Conservation (phyloP, 495 filamentous ascomycete genomes). For the Neurospora sp. region DNA sequence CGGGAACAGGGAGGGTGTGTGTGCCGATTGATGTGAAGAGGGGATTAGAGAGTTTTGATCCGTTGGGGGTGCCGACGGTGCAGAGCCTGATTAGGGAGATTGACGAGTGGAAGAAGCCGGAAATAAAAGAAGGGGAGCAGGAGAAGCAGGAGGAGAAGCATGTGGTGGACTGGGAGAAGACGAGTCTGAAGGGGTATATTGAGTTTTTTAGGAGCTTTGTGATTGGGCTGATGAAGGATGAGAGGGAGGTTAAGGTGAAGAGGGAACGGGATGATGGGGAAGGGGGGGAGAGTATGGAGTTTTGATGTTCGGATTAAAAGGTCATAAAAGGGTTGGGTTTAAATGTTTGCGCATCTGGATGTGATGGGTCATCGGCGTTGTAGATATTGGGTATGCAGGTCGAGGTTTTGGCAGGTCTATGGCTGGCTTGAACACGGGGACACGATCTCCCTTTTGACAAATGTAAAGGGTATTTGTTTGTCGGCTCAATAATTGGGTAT, state of each 20-base stretch:
- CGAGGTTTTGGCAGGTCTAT: not conserved
- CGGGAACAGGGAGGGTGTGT: constrained; percentile 85
- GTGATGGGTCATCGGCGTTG: not conserved
- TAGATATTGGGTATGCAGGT: not conserved
- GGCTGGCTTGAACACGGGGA: not conserved
- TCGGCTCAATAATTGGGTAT: not conserved
- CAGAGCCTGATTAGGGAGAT: constrained; percentile 70
- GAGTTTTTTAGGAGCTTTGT: constrained; percentile 84
- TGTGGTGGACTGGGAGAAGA: constrained; percentile 90
- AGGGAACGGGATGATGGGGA: constrained; percentile 44
- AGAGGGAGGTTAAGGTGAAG: constrained; percentile 63
- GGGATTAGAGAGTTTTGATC: constrained; percentile 52
- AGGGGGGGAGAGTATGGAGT: constrained; percentile 45
- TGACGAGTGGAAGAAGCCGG: constrained; percentile 51
- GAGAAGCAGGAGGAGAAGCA: constrained; percentile 20
- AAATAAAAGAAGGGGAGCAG: constrained; percentile 61
- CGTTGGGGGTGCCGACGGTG: constrained; percentile 77
- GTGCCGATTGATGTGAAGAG: constrained; percentile 71
- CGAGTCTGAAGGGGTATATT: constrained; percentile 83
- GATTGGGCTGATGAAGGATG: constrained; percentile 65
- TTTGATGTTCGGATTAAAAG: constrained; percentile 25
- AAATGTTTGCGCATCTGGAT: not conserved
- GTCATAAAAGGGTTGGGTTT: not conserved
- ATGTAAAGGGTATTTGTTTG: not conserved
- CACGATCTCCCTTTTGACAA: not conserved